Base-by-base conservation (phyloP, 441 rosid species). In the Iberis amara region DNA sequence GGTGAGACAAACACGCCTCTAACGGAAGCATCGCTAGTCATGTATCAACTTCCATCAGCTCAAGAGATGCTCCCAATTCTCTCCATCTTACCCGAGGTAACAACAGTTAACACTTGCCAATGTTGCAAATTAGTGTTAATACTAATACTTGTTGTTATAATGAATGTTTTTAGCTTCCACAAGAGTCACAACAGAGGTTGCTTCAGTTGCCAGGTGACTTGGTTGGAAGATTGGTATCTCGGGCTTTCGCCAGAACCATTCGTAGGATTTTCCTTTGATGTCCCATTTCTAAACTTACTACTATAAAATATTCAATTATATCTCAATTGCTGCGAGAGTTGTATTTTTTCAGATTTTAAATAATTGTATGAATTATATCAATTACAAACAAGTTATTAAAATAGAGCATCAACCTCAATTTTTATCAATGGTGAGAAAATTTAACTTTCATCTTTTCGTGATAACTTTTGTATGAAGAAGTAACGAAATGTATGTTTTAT, bases 81-180 rank as follows among this genome's bases (percentile, higher is more conserved):
- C 66, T 83, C 98, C 48, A 73, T 71, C 59, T 56, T 91, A 68
- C 68, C 84, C 9, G 96, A 91, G 94, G 98, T 85, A 55, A 66
- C 63, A 45, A 37, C 11, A 27, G 24, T 59, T n/a, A 10, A 39
- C 51, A 15, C 38, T 40, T 64, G 28, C 15, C 12, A 7, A 31
- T 24, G 33, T 9, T 50, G 35, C 47, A 7, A 9, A 13, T 51
- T 5, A 9, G 6, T 8, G 0, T 5, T 32, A 1, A 32, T 9
- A 3, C 38, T 8, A 36, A 30, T n/a, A 31, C 28, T 30, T 38
- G 14, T 8, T 50, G 36, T 55, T 1, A 2, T 7, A 35, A 53
- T 53, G 57, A 59, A 53, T 8, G 39, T 46, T 12, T n/a, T 65
- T 80, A 91, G 98, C 91, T 88, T 65, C 87, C 86, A 5, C 86